Evolutionary conservation across 2,329 filamentous ascomycete genomes (phyloP).

Genomic region (Elsinoe fawcettii): DNA sequence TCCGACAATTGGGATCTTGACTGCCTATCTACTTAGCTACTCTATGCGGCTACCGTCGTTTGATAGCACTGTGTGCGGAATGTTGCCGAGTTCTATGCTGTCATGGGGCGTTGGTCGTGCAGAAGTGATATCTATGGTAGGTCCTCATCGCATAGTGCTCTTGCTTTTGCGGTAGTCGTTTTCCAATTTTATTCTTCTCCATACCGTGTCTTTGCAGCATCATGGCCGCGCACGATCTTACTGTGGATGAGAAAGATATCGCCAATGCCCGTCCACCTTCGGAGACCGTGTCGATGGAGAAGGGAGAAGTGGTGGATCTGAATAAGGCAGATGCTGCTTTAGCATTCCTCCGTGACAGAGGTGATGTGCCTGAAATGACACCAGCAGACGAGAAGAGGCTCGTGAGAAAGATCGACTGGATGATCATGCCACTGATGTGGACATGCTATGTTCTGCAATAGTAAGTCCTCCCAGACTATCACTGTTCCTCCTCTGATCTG

Average conservation of each 20-base stretch:
- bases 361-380: constrained; percentile 20
- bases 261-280: background rate
- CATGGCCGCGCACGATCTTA: background rate
- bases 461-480: background rate
- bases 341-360: constrained; percentile 26
- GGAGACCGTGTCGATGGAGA: background rate
- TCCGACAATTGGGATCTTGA: constrained; percentile 11
- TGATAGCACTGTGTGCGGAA: background rate
- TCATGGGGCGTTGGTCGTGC: background rate
- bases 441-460: constrained; percentile 34
- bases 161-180: too few species aligned
- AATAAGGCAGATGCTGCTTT: constrained; percentile 27
- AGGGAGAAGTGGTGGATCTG: constrained; percentile 25
- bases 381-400: constrained; percentile 23
- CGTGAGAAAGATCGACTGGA: constrained; percentile 33
- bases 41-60: background rate
- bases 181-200: too few species aligned
- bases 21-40: constrained; percentile 13
- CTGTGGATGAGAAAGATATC: background rate
- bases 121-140: background rate
- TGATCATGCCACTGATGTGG: constrained; percentile 36
- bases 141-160: background rate
- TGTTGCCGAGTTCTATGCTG: background rate
- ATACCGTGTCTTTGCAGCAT: background rate
- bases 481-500: background rate